These are phyloP conservation scores for Verruconis gallopava DNA, from an alignment of 2,329 filamentous ascomycete species.

Conservation along the genomic window DNA sequence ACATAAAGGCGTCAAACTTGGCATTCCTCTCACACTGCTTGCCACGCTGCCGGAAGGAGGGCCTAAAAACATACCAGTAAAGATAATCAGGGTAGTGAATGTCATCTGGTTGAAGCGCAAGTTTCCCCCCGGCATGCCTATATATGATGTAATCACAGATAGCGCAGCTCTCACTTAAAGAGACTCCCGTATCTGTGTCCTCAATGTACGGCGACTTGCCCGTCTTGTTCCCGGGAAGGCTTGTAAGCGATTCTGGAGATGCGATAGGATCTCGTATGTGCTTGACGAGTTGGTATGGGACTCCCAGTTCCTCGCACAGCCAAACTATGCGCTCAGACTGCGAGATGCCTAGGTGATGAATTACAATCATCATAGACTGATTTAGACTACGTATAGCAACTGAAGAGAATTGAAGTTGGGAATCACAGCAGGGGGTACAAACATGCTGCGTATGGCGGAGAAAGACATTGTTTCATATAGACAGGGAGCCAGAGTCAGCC, in stretches of 20 bases:
- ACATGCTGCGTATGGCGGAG: too few species aligned
- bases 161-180: constrained; percentile 46
- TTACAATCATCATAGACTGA: constrained; percentile 22
- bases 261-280: constrained; percentile 26
- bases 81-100: constrained; percentile 46
- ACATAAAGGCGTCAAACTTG: too few species aligned
- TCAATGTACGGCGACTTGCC: constrained; percentile 50
- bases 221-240: constrained; percentile 22
- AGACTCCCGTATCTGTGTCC: constrained; percentile 40
- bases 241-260: constrained; percentile 21
- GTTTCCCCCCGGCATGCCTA: constrained; percentile 37
- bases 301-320: constrained; percentile 42
- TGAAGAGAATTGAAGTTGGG: too few species aligned
- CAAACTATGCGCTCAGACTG: constrained; percentile 44
- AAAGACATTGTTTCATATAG: too few species aligned
- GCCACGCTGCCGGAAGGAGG: too few species aligned
- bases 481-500: too few species aligned
- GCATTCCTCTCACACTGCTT: too few species aligned
- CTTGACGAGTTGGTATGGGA: constrained; percentile 33
- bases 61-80: constrained; percentile 47
- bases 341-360: constrained; percentile 41
- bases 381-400: too few species aligned
- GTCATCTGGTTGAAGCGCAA: constrained; percentile 34
- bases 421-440: too few species aligned
- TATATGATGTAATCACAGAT: constrained; percentile 49